phyloP scores from a whole-genome alignment of 495 filamentous ascomycete genomes.

The Aspergillus bertholletiae region DNA sequence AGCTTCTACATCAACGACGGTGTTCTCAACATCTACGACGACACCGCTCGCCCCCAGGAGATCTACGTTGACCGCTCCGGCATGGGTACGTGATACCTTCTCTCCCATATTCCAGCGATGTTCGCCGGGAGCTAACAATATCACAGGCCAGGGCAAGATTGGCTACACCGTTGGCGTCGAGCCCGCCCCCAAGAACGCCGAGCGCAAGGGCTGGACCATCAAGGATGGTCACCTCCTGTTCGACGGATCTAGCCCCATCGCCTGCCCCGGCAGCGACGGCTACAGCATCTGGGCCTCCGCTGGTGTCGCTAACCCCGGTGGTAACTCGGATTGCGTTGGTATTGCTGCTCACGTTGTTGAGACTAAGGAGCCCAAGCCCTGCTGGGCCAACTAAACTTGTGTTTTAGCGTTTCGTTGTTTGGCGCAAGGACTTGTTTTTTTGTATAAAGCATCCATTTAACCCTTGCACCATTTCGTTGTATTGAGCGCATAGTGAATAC shows the following conservation, averaged over 20 bases:
- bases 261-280: slow-evolving; percentile 47
- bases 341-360: slow-evolving; percentile 33
- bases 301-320: slow-evolving; percentile 40
- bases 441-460: not conserved
- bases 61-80: slow-evolving; percentile 51
- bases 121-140: slow-evolving; percentile 3
- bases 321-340: slow-evolving; percentile 41
- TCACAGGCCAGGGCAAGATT: slow-evolving; percentile 44
- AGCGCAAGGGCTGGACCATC: slow-evolving; percentile 41
- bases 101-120: not conserved
- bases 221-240: slow-evolving; percentile 40
- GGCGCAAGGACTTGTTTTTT: not conserved
- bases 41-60: slow-evolving; percentile 38
- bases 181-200: slow-evolving; percentile 32
- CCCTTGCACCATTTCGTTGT: not conserved
- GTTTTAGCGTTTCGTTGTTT: not conserved
- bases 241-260: slow-evolving; percentile 38
- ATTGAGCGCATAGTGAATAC: not conserved
- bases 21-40: slow-evolving; percentile 43
- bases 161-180: slow-evolving; percentile 45
- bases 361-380: slow-evolving; percentile 30
- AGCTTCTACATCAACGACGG: slow-evolving; percentile 48
- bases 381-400: slow-evolving; percentile 43
- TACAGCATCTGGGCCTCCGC: slow-evolving; percentile 47
- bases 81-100: slow-evolving; percentile 34